Evolutionary conservation across 1,284 basidiomycete species (phyloP).

Genomic region (Rhodotorula sp.): DNA sequence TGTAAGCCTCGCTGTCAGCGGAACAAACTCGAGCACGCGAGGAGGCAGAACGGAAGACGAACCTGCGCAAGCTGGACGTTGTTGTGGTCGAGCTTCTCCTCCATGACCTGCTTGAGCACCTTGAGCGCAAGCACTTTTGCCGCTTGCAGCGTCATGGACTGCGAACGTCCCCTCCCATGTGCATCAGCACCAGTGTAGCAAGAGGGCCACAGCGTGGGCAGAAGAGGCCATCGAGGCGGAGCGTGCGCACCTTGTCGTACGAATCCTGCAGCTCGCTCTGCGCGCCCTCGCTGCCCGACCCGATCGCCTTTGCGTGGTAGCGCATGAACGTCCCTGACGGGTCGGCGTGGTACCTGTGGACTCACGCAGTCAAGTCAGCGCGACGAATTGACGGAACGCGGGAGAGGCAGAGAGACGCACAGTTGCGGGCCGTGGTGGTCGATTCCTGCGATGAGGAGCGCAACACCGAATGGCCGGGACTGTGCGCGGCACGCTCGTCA

Average conservation of each 20-base stretch:
- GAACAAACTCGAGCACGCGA: background rate
- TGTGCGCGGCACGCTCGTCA: conserved; percentile 40
- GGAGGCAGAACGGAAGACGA: conserved; percentile 39
- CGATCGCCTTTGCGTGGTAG: conserved; percentile 98
- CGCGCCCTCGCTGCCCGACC: conserved; percentile 95
- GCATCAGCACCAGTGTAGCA: too few relatives aligned
- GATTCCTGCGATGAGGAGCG: conserved; percentile 91
- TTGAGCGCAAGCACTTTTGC: conserved; percentile 83
- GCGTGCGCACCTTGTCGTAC: conserved; percentile 78
- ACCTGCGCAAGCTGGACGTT: conserved; percentile 97
- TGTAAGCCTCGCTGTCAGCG: background rate
- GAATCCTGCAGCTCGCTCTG: conserved; percentile 97
- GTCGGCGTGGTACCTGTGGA: conserved; percentile 86
- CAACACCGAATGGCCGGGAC: conserved; percentile 98
- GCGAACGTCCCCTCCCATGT: background rate
- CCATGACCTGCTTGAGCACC: conserved; percentile 99
- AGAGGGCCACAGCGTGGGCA: too few relatives aligned
- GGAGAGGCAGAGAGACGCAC: conserved; percentile 55
- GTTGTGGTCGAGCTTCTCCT: conserved; percentile 96
- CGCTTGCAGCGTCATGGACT: conserved; percentile 91
- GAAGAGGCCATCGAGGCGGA: background rate
- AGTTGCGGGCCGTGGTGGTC: conserved; percentile 96
- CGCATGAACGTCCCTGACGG: conserved; percentile 98
- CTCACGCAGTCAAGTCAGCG: conserved; percentile 25
- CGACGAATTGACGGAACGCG: background rate